Base-by-base conservation (phyloP, 148 eudicot genomes). In the Diospyros lotus region DNA sequence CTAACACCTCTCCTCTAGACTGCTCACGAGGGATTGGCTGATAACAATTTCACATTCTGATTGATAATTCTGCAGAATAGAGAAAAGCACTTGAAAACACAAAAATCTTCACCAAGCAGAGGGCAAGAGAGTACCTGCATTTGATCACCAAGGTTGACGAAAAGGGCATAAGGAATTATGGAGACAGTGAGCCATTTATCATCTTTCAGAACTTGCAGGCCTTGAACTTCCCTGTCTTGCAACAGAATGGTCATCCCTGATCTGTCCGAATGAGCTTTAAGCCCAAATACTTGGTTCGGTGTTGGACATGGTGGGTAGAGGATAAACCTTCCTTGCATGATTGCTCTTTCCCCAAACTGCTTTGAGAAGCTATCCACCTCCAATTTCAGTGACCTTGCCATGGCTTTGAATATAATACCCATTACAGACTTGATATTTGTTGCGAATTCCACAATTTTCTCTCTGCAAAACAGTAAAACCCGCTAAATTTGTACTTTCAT, bases 151-250 rank as follows among this genome's bases (percentile, higher is more conserved):
- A 82, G 68, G 68, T 76, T 82, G 45, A 86, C 69, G 45, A 83
- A 77, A 3, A 83, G 79, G 60, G 86, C 86, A 52, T 72, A 50
- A 39, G 84, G 82, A 67, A 83, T 71, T 45, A 83, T 69, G 8
- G 87, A 84, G 60, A 85, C 87, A 58, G 64, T 70, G 74, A 79
- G 75, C 88, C 88, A 87, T 28, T 83, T 64, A 46, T 73, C 85
- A 55, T 85, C 85, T 77, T 79, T 87, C 18, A 73, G 75, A 54
- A 87, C 73, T 13, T 87, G 85, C 65, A 87, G 90, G 69, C 85
- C 87, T 77, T 74, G 75, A n/a, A 80, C 90, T 18, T 82, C 68
- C 17, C 42, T 69, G 72, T 85, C 86, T 83, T 80, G 90, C 76
- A 87, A 71, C 40, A 83, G 64, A 45, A 87, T 54, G 6, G 90